A percentile compares a stretch with the other conserved stretches of the same genome.
phyloP scores from a whole-genome alignment of 1,139 yeast species.

The Suhomyces yuchorum region DNA sequence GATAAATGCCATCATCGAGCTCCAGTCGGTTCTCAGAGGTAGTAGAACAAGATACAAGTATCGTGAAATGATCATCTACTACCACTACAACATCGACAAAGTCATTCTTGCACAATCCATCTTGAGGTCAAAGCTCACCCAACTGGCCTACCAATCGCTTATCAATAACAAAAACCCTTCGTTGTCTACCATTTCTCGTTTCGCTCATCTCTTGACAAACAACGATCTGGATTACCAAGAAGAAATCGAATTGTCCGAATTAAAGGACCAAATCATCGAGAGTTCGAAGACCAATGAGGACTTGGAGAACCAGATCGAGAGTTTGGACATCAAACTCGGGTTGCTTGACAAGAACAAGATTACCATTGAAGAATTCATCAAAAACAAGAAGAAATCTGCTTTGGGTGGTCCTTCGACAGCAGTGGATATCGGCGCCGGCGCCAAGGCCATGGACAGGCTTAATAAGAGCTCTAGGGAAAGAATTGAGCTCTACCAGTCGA shows the following conservation, averaged over 20 bases:
- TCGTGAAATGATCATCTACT: constrained; percentile 50
- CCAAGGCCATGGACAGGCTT: constrained; percentile 33
- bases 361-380: constrained; percentile 70
- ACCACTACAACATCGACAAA: constrained; percentile 53
- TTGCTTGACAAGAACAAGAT: constrained; percentile 77
- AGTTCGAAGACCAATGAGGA: constrained; percentile 66
- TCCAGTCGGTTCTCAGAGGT: constrained; percentile 60
- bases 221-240: constrained; percentile 75
- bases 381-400: constrained; percentile 50
- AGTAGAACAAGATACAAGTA: constrained; percentile 36
- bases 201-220: constrained; percentile 75
- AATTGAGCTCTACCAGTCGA: constrained; percentile 68
- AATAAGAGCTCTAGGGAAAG: constrained; percentile 43
- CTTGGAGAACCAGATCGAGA: constrained; percentile 73
- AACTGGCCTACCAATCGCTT: constrained; percentile 72
- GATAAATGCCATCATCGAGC: constrained; percentile 35
- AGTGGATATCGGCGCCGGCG: constrained; percentile 16
- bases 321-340: constrained; percentile 80
- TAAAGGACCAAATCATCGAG: constrained; percentile 66
- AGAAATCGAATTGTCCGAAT: constrained; percentile 68
- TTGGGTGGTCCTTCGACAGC: constrained; percentile 23
- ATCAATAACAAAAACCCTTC: constrained; percentile 76
- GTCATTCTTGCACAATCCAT: constrained; percentile 75
- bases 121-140: constrained; percentile 68
- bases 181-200: constrained; percentile 70